Conservation (phyloP, 495 filamentous ascomycete species). For the Thermothielavioides terrestris region DNA sequence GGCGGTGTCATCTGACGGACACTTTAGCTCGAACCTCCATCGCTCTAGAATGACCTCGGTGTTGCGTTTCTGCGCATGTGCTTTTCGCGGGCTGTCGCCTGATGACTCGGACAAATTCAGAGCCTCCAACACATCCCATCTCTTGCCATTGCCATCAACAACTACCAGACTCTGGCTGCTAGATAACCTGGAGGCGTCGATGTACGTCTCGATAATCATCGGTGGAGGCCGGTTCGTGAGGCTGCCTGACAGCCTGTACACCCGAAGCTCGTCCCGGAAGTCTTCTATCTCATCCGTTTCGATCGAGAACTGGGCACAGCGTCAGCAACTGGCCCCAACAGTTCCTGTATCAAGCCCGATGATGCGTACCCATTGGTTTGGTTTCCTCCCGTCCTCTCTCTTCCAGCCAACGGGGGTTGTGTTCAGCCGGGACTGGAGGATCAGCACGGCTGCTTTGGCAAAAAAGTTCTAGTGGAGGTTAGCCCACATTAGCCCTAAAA, state of each 20-base stretch:
- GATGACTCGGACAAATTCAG: constrained; percentile 56
- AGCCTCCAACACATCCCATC: constrained; percentile 85
- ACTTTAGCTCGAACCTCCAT: constrained; percentile 75
- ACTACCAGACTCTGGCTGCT: constrained; percentile 80
- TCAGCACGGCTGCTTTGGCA: constrained; percentile 77
- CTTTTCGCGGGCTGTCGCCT: constrained; percentile 36
- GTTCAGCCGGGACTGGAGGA: constrained; percentile 68
- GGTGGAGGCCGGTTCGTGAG: constrained; percentile 72
- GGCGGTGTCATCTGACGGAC: constrained; percentile 38
- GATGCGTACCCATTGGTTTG: constrained; percentile 93
- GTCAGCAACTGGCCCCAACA: not conserved
- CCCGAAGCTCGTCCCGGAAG: constrained; percentile 65
- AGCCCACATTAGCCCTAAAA: constrained; percentile 11
- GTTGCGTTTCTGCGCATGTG: constrained; percentile 30
- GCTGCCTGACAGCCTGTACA: constrained; percentile 72
- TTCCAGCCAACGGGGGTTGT: constrained; percentile 53
- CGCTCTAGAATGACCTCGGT: constrained; percentile 77
- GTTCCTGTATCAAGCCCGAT: not conserved
- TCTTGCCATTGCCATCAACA: constrained; percentile 77
- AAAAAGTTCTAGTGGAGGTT: constrained; percentile 65
- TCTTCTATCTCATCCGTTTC: constrained; percentile 87
- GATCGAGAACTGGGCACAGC: constrained; percentile 67
- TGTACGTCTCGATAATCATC: constrained; percentile 80
- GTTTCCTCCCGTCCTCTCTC: constrained; percentile 46
- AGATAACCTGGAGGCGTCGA: constrained; percentile 73